A percentile compares a stretch with the other conserved stretches of the same genome.
Evolutionary conservation across 805 yeast species (phyloP).

Genomic region (Cyberlindnera americana): DNA sequence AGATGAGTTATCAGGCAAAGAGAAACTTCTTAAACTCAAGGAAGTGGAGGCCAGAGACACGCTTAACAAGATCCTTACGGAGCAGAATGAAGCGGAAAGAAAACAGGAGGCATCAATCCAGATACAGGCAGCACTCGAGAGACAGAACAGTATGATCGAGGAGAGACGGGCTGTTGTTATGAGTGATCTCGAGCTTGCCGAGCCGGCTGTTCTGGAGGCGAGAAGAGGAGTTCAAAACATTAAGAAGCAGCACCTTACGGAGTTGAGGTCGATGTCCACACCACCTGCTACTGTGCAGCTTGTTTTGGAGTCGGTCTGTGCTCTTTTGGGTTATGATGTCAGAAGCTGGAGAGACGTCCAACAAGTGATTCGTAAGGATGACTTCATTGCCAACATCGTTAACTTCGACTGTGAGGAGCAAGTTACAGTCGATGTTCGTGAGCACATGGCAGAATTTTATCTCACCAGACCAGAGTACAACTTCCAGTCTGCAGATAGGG

Average conservation of each 20-base stretch:
- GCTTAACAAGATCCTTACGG: constrained; percentile 70
- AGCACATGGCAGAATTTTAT: constrained; percentile 55
- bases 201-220: constrained; percentile 83
- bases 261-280: constrained; percentile 80
- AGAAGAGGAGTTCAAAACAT: constrained; percentile 87
- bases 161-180: constrained; percentile 52
- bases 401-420: constrained; percentile 61
- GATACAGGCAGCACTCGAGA: constrained; percentile 64
- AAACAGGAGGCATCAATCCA: constrained; percentile 81
- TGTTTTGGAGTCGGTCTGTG: constrained; percentile 85
- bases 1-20: constrained; percentile 49
- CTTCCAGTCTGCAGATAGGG: constrained; percentile 73
- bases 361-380: constrained; percentile 74
- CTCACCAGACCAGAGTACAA: constrained; percentile 62
- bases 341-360: constrained; percentile 81
- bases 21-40: constrained; percentile 45
- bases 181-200: constrained; percentile 67
- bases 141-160: constrained; percentile 60
- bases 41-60: constrained; percentile 67
- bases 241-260: constrained; percentile 88
- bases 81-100: constrained; percentile 90
- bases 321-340: constrained; percentile 68
- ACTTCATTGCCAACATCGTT: constrained; percentile 80
- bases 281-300: constrained; percentile 88
- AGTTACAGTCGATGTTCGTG: constrained; percentile 50